Evolutionary conservation across 176 grass and related monocot genomes (phyloP), one percentile per base, ranked within the genome.

Genomic region (Aegilops umbellulata): DNA sequence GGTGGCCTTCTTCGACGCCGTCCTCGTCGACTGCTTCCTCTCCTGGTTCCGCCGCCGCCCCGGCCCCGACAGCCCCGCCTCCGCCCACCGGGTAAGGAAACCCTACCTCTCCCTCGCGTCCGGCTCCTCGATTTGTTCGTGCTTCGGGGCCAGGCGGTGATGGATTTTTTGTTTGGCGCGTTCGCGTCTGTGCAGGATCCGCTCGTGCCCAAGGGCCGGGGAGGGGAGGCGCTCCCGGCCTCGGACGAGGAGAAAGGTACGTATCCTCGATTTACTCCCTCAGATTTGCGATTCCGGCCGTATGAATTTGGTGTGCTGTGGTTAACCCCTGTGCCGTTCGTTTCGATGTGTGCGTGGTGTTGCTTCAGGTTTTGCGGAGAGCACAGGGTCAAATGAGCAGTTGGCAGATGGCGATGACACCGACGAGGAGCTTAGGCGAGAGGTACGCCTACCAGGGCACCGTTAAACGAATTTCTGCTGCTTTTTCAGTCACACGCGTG

Each of bases 1-100:
- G 24, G 74, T 95, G 30, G 46, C 24, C 16, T 90, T 92, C 82
- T 87, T 95, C 61, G 78, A 90, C 80, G 80, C 93, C 30, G 49
- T 90, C 80, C 83, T 95, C 82, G 53, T 90, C 31, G 63, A 31
- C 49, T 95, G 62, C 72, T 86, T 90, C 87, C 68, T 53, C 27
- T 95, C 88, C 8, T 92, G 69, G 67, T 95, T 95, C 61, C 82
- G 86, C 44, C 15, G 11, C 31, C 60, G 47, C 62, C 58, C 55
- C 71, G 71, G 89, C 55, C 34, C 23, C 15, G 65, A 14, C 51
- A 35, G 39, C 61, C 22, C 17, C 10, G 72, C 17, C 65, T 80
- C 57, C 53, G 7, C 34, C 20, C 60, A 29, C 80, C 31, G 36
- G 4, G 77, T 86, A 92, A 85, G 36, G 3, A 9, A 73, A 17